These are phyloP conservation scores for Mortierella claussenii DNA, from an alignment of 192 early-diverging fungal genomes.

Conservation along the genomic window DNA sequence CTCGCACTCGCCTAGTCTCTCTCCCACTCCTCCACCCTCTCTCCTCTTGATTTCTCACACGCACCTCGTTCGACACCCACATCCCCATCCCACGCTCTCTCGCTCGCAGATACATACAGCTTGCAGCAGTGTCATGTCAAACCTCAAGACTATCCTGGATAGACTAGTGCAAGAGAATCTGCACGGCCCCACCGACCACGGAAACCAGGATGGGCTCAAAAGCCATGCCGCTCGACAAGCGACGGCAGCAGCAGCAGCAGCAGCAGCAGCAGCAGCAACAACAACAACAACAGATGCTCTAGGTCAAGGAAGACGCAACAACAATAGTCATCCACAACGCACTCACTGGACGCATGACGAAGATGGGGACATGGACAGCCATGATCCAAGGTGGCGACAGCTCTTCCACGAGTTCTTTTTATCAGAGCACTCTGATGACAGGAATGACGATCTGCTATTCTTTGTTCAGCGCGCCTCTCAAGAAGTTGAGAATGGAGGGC, in stretches of 20 bases:
- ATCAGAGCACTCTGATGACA: constrained; percentile 67
- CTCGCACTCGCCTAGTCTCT: too few relatives aligned
- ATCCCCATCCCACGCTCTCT: too few relatives aligned
- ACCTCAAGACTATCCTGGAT: constrained; percentile 61
- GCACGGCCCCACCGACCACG: constrained; percentile 67
- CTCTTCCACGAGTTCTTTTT: constrained; percentile 81
- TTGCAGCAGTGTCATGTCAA: constrained; percentile 54
- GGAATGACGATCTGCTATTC: constrained; percentile 88
- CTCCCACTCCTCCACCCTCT: too few relatives aligned
- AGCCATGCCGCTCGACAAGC: constrained; percentile 28
- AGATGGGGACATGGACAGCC: constrained; percentile 62
- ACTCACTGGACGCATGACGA: too few relatives aligned
- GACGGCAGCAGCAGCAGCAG: not conserved
- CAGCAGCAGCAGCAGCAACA: constrained; percentile 1
- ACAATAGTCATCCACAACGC: not conserved
- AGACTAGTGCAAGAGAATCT: constrained; percentile 69
- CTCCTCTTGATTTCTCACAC: too few relatives aligned
- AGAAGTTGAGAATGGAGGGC: constrained; percentile 51
- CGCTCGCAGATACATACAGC: too few relatives aligned
- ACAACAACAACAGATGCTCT: constrained; percentile 8
- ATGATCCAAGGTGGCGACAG: constrained; percentile 72
- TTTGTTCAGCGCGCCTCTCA: constrained; percentile 71
- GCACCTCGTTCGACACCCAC: too few relatives aligned
- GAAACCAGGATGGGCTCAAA: constrained; percentile 27
- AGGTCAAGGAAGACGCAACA: not conserved